Evolutionary conservation across 192 early-diverging fungal species (phyloP), one percentile per base, ranked within the genome.

Genomic region (Entrophospora sp.): DNA sequence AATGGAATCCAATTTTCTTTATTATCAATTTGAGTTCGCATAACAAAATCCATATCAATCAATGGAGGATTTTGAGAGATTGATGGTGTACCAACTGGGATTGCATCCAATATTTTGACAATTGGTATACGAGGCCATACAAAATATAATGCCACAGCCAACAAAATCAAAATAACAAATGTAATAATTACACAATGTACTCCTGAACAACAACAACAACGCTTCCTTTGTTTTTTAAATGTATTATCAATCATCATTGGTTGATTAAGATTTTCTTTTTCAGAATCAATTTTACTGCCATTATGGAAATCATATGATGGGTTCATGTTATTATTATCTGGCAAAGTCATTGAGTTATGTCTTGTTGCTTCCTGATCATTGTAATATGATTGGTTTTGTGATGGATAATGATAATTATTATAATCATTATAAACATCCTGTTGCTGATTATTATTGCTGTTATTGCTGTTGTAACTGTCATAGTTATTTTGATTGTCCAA

Each of bases 81-180:
- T 5, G 10, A 14, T 43, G 60, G 40, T 6, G 9, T 25, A 4
- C 14, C 10, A n/a, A 10, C 40, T n/a, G 60, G 38, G 14, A 2
- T 44, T n/a, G 60, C 60, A 44, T 31, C 42, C 14, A 28, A 28
- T 30, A 61, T 30, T 2, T 61, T 3, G 4, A 44, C 38, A 5
- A 0, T 31, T 30, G 60, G 60, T 16, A 13, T 45, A 44, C 60
- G 60, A 7, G 60, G 60, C 42, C 35, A 43, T 25, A 61, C 60
- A 37, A 55, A 55, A 32, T 27, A 55, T 55, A 6, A n/a, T n/a
- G 52, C 25, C 16, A 55, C 28, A 10, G 20, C 52, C 31, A 55
- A 55, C 16, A n/a, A 18, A 14, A 55, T 13, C 13, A 55, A 31
- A 18, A 55, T 55, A 16, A 55, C 13, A n/a, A 55, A 8, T n/a